These are phyloP conservation scores for Podospora pseudopauciseta DNA, from an alignment of 495 filamentous ascomycete species.

Conservation along the genomic window DNA sequence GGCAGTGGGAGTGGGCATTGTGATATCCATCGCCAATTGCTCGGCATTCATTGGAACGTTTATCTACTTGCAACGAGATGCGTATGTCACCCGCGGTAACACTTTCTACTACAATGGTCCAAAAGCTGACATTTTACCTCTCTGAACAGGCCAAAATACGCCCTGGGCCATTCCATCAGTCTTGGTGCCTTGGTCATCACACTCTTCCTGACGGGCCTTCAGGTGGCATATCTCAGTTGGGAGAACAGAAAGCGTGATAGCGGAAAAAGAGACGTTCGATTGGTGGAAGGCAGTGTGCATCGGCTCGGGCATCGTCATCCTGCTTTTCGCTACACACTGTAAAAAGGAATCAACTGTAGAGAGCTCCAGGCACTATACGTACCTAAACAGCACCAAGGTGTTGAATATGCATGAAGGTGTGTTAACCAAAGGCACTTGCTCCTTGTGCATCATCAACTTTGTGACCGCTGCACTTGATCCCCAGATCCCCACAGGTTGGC, in stretches of 20 bases:
- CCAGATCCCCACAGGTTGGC: too few relatives aligned
- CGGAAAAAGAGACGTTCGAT: constrained; percentile 42
- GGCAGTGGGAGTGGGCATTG: constrained; percentile 46
- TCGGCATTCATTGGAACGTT: constrained; percentile 52
- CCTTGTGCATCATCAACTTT: too few relatives aligned
- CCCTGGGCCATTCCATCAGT: constrained; percentile 46
- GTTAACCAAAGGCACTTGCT: too few relatives aligned
- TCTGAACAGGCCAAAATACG: constrained; percentile 39
- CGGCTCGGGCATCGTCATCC: constrained; percentile 45
- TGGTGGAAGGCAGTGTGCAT: constrained; percentile 33
- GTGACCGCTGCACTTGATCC: too few relatives aligned
- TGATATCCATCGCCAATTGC: constrained; percentile 42
- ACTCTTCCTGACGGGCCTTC: constrained; percentile 33
- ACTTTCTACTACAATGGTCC: not conserved
- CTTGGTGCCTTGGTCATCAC: constrained; percentile 41
- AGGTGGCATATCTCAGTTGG: constrained; percentile 43
- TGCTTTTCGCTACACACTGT: constrained; percentile 46
- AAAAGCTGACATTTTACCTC: not conserved
- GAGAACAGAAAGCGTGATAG: constrained; percentile 44
- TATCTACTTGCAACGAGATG: constrained; percentile 45
- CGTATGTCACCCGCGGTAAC: constrained; percentile 27
- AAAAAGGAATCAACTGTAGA: too few relatives aligned
- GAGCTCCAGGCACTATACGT: too few relatives aligned
- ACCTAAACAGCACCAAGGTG: too few relatives aligned
- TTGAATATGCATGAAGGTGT: too few relatives aligned